A percentile compares a stretch with the other conserved stretches of the same genome.
phyloP scores from a whole-genome alignment of 768 basidiomycete species.

The Amanita fuliginea region DNA sequence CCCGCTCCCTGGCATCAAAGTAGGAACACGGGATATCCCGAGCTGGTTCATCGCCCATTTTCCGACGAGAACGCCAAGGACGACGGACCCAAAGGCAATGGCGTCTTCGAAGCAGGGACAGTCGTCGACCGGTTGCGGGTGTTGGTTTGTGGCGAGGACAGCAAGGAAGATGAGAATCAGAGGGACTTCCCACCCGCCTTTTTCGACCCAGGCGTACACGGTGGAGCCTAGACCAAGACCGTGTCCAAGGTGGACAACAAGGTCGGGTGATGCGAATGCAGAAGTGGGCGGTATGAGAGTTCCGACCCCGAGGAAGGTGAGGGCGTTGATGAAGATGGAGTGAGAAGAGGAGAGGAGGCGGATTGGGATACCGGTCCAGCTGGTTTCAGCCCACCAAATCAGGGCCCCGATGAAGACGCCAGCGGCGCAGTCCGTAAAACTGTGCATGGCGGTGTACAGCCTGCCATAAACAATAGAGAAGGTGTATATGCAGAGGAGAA shows the following conservation, averaged over 20 bases:
- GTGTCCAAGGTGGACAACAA: conserved; percentile 22
- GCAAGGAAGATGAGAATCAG: conserved; percentile 48
- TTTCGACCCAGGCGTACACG: conserved; percentile 24
- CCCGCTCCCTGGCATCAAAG: conserved; percentile 50
- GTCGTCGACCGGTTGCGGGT: conserved; percentile 91
- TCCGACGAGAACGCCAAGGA: conserved; percentile 60
- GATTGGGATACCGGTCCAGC: conserved; percentile 28
- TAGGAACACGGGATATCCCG: conserved; percentile 12
- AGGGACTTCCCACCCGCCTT: conserved; percentile 46
- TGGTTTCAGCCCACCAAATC: conserved; percentile 55
- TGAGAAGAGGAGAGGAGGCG: conserved; percentile 17
- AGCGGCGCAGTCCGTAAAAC: conserved; percentile 60
- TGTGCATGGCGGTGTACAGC: conserved; percentile 85
- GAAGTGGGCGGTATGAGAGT: conserved; percentile 1
- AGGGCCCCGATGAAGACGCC: conserved; percentile 55
- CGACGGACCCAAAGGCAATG: conserved; percentile 82
- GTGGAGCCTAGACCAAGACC: conserved; percentile 25
- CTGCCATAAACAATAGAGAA: conserved; percentile 71
- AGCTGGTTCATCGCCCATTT: conserved; percentile 49
- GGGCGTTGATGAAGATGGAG: conserved; percentile 17
- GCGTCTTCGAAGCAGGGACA: conserved; percentile 99
- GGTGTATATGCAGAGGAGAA: conserved; percentile 44
- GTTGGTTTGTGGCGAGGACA: conserved; percentile 71
- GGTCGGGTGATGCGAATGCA: neutral
- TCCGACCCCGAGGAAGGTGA: conserved; percentile 16